Percentiles rank a stretch among this genome's conserved stretches.
Conservation (phyloP, 106 monocot genomes). For the Dendrobium chrysotoxum region DNA sequence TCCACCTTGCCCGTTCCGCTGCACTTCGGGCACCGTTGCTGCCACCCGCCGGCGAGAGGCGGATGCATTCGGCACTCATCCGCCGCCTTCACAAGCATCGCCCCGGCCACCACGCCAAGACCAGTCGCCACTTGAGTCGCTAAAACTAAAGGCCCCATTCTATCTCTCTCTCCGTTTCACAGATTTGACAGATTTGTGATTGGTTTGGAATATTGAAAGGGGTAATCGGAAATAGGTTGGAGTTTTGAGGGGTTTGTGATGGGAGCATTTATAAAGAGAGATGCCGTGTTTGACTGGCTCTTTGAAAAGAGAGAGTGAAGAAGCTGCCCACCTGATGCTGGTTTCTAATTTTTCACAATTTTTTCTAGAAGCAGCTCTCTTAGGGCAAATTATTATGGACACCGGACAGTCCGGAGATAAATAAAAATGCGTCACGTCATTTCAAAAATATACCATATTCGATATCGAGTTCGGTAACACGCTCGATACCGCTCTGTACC, state of each 20-base stretch:
- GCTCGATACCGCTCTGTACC: too few relatives aligned
- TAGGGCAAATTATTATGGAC: too few relatives aligned
- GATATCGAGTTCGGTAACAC: too few relatives aligned
- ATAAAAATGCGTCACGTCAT: too few relatives aligned
- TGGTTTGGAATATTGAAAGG: neutral
- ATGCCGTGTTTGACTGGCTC: too few relatives aligned
- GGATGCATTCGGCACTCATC: neutral
- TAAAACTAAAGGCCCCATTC: conserved; percentile 13
- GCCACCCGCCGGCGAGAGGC: conserved; percentile 9
- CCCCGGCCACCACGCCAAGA: conserved; percentile 21
- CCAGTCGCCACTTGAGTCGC: conserved; percentile 11
- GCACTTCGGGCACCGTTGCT: conserved; percentile 55
- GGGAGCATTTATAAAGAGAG: neutral
- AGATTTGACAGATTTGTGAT: neutral
- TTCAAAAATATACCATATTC: too few relatives aligned
- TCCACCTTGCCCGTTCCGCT: conserved; percentile 66
- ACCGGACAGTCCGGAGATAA: too few relatives aligned
- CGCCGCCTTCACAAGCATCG: conserved; percentile 15
- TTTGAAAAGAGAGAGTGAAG: too few relatives aligned
- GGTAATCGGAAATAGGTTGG: neutral
- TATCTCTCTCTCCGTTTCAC: neutral
- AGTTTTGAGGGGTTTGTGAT: neutral
- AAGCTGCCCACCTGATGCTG: too few relatives aligned
- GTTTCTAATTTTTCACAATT: too few relatives aligned
- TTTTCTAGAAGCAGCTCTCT: too few relatives aligned